Conservation (phyloP, 2,329 filamentous ascomycete genomes). For the Xylaria sp. region DNA sequence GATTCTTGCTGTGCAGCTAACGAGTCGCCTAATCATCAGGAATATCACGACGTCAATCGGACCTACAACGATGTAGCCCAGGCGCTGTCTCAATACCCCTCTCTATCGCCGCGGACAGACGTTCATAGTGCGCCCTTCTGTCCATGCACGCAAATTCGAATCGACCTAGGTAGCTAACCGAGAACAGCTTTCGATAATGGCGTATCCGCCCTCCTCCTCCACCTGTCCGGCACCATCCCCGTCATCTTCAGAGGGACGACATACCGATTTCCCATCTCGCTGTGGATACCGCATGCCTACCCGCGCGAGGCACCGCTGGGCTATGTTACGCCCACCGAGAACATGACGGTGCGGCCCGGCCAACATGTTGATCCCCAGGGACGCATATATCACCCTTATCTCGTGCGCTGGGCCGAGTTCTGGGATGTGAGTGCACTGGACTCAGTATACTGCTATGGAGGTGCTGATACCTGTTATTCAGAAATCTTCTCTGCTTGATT, state of each 20-base stretch:
- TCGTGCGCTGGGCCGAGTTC: constrained; percentile 85
- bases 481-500: constrained; percentile 84
- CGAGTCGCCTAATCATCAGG: constrained; percentile 53
- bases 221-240: constrained; percentile 86
- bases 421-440: constrained; percentile 75
- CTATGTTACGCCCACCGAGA: constrained; percentile 85
- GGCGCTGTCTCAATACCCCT: constrained; percentile 76
- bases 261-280: constrained; percentile 86
- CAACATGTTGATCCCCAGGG: constrained; percentile 96
- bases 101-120: constrained; percentile 83
- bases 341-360: constrained; percentile 87
- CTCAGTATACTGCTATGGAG: neutral
- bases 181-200: constrained; percentile 83
- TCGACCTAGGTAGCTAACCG: constrained; percentile 20
- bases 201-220: constrained; percentile 80
- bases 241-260: constrained; percentile 85
- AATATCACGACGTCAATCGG: constrained; percentile 90
- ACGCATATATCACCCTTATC: constrained; percentile 91
- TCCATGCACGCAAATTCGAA: constrained; percentile 11
- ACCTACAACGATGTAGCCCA: constrained; percentile 91
- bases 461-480: constrained; percentile 37
- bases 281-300: constrained; percentile 94
- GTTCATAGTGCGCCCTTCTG: constrained; percentile 75
- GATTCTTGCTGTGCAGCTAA: neutral
- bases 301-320: constrained; percentile 82